These are phyloP conservation scores for Bruguiera parviflora DNA, from an alignment of 345 rosid species.

Conservation along the genomic window DNA sequence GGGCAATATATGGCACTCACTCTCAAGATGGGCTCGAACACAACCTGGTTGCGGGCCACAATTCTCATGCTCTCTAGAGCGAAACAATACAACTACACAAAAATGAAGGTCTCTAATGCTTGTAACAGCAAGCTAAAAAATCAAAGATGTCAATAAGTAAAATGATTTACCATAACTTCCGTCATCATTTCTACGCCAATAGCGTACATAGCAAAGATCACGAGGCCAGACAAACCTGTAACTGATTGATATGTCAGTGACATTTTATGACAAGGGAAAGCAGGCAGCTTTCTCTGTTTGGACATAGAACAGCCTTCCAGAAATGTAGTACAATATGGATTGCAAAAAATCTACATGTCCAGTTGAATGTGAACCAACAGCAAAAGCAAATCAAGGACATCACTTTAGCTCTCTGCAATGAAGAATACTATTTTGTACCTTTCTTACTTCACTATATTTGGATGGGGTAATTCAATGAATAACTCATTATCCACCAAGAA, in stretches of 20 bases:
- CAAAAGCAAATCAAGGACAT: no score
- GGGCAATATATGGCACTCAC: slow-evolving; percentile 40
- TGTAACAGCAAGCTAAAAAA: slow-evolving; percentile 13
- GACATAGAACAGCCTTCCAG: background rate
- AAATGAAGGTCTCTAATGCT: slow-evolving; percentile 21
- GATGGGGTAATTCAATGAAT: no score
- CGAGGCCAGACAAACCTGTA: slow-evolving; percentile 98
- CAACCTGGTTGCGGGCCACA: slow-evolving; percentile 90
- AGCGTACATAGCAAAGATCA: slow-evolving; percentile 97
- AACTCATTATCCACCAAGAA: no score
- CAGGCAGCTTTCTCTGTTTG: background rate
- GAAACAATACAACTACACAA: slow-evolving; percentile 87
- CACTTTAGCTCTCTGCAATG: no score
- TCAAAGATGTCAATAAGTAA: slow-evolving; percentile 11
- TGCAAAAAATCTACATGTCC: background rate
- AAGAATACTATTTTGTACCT: no score
- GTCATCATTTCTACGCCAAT: slow-evolving; percentile 98
- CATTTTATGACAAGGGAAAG: background rate
- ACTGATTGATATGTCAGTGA: slow-evolving; percentile 12
- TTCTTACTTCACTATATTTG: no score
- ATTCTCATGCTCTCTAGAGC: slow-evolving; percentile 93
- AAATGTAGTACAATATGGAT: background rate
- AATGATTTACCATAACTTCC: slow-evolving; percentile 84
- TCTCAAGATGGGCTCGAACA: slow-evolving; percentile 97
- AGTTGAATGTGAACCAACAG: no score